Conservation (phyloP, 2,329 filamentous ascomycete genomes). For the Aspergillus sp. region DNA sequence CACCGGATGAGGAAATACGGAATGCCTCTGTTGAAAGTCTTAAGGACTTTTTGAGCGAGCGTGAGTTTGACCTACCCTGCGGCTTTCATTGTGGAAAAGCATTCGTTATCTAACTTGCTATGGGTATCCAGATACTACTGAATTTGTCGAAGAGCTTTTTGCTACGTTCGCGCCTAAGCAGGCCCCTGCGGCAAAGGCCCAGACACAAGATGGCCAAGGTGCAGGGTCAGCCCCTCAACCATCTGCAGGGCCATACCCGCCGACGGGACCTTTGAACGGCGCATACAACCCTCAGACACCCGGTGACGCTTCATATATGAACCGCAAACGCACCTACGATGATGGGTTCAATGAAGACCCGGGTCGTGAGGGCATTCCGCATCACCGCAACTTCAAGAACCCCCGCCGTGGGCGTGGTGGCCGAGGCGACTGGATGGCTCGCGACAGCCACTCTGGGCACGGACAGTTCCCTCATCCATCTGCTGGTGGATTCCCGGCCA, state of each 20-base stretch:
- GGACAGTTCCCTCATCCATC: conserved; percentile 29
- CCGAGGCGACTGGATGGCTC: conserved; percentile 42
- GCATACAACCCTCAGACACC: conserved; percentile 24
- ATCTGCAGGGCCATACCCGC: conserved; percentile 23
- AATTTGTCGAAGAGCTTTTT: conserved; percentile 60
- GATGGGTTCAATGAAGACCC: conserved; percentile 50
- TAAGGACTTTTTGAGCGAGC: conserved; percentile 58
- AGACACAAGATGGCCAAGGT: conserved; percentile 22
- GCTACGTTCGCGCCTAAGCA: conserved; percentile 50
- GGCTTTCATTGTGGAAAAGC: not conserved
- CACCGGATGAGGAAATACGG: conserved; percentile 54
- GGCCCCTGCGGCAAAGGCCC: conserved; percentile 23
- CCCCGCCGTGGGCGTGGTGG: conserved; percentile 43
- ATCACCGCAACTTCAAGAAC: conserved; percentile 50
- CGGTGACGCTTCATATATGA: conserved; percentile 30
- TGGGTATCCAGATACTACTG: conserved; percentile 44
- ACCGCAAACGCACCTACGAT: conserved; percentile 54
- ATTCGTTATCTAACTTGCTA: conserved; percentile 13
- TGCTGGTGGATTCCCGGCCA: conserved; percentile 36
- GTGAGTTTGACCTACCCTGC: conserved; percentile 32
- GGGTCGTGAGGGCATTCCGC: conserved; percentile 43
- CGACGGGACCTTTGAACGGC: conserved; percentile 21
- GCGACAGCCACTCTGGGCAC: conserved; percentile 25
- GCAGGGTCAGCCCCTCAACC: conserved; percentile 20
- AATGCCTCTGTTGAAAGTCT: conserved; percentile 56